Conservation (phyloP, 176 grass and related monocot genomes). For the Pontederia crassipes region DNA sequence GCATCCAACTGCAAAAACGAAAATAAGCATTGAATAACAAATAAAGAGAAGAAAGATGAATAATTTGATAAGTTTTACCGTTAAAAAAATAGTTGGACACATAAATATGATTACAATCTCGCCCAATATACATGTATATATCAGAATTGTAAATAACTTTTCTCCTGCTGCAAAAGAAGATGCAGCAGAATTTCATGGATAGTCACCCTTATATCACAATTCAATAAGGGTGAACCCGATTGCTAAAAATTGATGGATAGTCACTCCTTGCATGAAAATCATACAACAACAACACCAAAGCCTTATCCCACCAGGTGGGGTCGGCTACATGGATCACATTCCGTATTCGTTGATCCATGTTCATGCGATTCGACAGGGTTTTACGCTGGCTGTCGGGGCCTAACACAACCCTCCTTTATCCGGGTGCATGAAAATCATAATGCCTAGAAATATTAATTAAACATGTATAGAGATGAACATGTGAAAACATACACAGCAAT, state of each 20-base stretch:
- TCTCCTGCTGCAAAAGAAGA: not conserved
- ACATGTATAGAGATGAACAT: not conserved
- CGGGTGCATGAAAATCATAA: not conserved
- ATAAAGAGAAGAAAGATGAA: constrained; percentile 10
- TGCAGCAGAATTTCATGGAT: not conserved
- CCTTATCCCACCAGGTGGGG: too few relatives aligned
- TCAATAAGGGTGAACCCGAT: not conserved
- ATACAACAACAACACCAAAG: too few relatives aligned
- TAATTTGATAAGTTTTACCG: not conserved
- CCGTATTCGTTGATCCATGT: too few relatives aligned
- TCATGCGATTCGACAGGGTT: too few relatives aligned
- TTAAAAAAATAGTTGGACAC: not conserved
- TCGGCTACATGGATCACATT: too few relatives aligned
- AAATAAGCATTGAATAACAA: constrained; percentile 17
- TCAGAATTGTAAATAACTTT: too few relatives aligned
- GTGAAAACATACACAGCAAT: not conserved
- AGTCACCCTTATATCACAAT: not conserved
- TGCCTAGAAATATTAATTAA: not conserved
- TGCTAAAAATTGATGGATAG: too few relatives aligned
- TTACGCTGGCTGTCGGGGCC: too few relatives aligned
- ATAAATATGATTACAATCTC: too few relatives aligned
- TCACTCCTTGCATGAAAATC: too few relatives aligned
- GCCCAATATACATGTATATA: too few relatives aligned
- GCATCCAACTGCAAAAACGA: constrained; percentile 40
- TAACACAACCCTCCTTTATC: too few relatives aligned